These are phyloP conservation scores for Fusarium irregulare DNA, from an alignment of 2,329 filamentous ascomycete genomes.

Conservation along the genomic window DNA sequence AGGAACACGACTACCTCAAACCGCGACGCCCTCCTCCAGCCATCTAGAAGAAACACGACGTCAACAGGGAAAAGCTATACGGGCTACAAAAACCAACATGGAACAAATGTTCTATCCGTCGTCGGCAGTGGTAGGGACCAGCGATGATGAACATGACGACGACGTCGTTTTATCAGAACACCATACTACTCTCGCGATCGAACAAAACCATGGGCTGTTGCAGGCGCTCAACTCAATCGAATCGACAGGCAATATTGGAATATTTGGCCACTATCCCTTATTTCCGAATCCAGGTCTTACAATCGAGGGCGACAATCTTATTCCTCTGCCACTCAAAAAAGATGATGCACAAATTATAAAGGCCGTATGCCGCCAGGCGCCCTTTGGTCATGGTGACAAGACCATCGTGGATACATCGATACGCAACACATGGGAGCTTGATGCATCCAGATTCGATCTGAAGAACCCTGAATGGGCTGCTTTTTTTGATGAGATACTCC, in stretches of 20 bases:
- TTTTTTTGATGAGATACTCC: not conserved
- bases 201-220: not conserved
- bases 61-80: not conserved
- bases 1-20: not conserved
- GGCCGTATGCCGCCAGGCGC: constrained; percentile 6
- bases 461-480: constrained; percentile 2
- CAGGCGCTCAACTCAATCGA: constrained; percentile 7
- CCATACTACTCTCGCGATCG: not conserved
- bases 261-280: constrained; percentile 1
- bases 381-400: constrained; percentile 21
- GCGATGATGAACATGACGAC: not conserved
- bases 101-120: not conserved
- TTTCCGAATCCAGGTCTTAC: constrained; percentile 21
- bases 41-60: not conserved
- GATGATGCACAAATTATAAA: constrained; percentile 15
- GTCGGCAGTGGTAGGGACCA: not conserved
- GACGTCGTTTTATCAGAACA: not conserved
- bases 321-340: constrained; percentile 12
- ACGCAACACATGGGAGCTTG: constrained; percentile 27
- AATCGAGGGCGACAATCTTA: not conserved
- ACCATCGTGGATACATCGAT: constrained; percentile 11
- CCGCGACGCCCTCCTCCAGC: not conserved
- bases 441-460: constrained; percentile 14
- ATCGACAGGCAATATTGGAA: constrained; percentile 8
- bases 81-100: not conserved